These are phyloP conservation scores for Neurospora sp. DNA, from an alignment of 495 filamentous ascomycete species.

Conservation along the genomic window DNA sequence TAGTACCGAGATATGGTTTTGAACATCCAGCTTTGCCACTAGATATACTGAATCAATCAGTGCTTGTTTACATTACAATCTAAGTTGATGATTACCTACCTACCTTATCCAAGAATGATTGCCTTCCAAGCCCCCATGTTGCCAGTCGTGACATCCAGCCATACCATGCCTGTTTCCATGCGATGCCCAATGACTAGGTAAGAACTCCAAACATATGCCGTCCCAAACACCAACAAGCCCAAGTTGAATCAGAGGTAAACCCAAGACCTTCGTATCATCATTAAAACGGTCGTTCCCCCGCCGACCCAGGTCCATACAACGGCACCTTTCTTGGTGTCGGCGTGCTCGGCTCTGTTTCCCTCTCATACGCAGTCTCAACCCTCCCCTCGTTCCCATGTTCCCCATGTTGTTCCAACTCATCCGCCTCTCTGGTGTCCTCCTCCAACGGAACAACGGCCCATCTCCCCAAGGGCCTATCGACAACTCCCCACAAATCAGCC, in stretches of 20 bases:
- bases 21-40: background rate
- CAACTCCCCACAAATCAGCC: slow-evolving; percentile 79
- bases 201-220: background rate
- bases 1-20: background rate
- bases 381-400: background rate
- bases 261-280: background rate
- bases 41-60: background rate
- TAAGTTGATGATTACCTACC: background rate
- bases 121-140: background rate
- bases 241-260: background rate
- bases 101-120: background rate
- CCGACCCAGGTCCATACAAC: background rate
- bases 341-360: slow-evolving; percentile 5
- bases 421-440: slow-evolving; percentile 9
- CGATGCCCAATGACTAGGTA: background rate
- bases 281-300: background rate
- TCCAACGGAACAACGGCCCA: slow-evolving; percentile 34
- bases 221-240: background rate
- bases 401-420: background rate
- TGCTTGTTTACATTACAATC: background rate
- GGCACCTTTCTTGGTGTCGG: slow-evolving; percentile 8
- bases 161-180: background rate
- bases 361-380: background rate
- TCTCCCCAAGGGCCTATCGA: slow-evolving; percentile 28
- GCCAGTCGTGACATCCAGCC: background rate